Evolutionary conservation across 495 filamentous ascomycete genomes (phyloP).

Genomic region (Cenococcum geophilum): DNA sequence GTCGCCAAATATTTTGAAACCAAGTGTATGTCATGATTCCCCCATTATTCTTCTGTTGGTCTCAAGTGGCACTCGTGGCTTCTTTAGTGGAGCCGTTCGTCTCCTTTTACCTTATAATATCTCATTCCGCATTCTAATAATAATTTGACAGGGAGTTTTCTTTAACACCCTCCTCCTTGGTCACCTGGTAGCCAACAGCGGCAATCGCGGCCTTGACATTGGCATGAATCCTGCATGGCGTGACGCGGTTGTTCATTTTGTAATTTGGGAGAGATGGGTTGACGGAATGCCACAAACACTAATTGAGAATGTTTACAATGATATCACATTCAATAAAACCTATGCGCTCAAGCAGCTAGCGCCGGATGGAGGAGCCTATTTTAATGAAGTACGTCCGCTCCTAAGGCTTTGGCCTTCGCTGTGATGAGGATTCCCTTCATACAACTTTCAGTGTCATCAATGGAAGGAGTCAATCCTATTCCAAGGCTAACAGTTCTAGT

Average conservation of each 20-base stretch:
- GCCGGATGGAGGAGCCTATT: slow-evolving; percentile 28
- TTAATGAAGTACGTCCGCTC: slow-evolving; percentile 31
- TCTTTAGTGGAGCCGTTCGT: no score
- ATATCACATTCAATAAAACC: slow-evolving; percentile 26
- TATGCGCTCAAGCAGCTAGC: slow-evolving; percentile 18
- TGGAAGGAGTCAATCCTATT: background rate
- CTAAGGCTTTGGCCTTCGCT: no score
- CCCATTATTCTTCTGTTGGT: no score
- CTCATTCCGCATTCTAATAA: no score
- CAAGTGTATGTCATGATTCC: slow-evolving; percentile 24
- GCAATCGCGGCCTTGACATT: slow-evolving; percentile 13
- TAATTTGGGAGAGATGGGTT: slow-evolving; percentile 16
- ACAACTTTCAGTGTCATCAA: background rate
- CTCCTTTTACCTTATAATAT: no score
- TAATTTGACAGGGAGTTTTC: slow-evolving; percentile 6
- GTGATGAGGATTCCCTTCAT: no score
- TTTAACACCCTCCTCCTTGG: slow-evolving; percentile 18
- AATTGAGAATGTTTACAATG: slow-evolving; percentile 17
- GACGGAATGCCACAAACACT: background rate
- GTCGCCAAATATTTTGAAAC: background rate
- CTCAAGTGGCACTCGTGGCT: no score
- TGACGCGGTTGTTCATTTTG: slow-evolving; percentile 18
- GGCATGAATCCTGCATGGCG: slow-evolving; percentile 29
- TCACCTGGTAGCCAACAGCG: slow-evolving; percentile 15
- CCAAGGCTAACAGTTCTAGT: no score